These are phyloP conservation scores for Spiraea crenata DNA, from an alignment of 331 rosid species.

Conservation along the genomic window DNA sequence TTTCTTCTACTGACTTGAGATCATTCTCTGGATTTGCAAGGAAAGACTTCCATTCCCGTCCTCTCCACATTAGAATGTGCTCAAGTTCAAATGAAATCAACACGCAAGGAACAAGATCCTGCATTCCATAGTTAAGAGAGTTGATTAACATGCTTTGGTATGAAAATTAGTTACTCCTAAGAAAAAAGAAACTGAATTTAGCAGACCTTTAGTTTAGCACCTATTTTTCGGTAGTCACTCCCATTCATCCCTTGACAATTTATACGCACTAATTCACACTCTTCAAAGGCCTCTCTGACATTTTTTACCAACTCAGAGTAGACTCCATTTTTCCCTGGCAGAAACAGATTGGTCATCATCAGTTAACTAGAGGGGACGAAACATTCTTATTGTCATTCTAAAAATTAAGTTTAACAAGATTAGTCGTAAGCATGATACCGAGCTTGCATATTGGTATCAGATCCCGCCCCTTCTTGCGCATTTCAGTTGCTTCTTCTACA, in stretches of 20 bases:
- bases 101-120: constrained; percentile 98
- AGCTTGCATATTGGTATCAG: constrained; percentile 78
- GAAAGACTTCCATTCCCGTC: constrained; percentile 68
- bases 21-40: constrained; percentile 33
- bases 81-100: constrained; percentile 76
- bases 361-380: neutral
- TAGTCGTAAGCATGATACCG: constrained; percentile 40
- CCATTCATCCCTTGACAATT: constrained; percentile 86
- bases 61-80: constrained; percentile 92
- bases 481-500: constrained; percentile 55
- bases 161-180: neutral
- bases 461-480: constrained; percentile 77
- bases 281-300: constrained; percentile 90
- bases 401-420: neutral
- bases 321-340: constrained; percentile 88
- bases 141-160: neutral
- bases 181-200: constrained; percentile 11
- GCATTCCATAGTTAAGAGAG: constrained; percentile 25
- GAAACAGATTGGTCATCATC: constrained; percentile 1
- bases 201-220: constrained; percentile 86
- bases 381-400: neutral
- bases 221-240: constrained; percentile 85
- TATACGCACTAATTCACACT: constrained; percentile 79
- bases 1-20: constrained; percentile 24
- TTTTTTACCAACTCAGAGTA: constrained; percentile 57